phyloP scores from a whole-genome alignment of 1,139 yeast species.

The Suhomyces yuchorum region DNA sequence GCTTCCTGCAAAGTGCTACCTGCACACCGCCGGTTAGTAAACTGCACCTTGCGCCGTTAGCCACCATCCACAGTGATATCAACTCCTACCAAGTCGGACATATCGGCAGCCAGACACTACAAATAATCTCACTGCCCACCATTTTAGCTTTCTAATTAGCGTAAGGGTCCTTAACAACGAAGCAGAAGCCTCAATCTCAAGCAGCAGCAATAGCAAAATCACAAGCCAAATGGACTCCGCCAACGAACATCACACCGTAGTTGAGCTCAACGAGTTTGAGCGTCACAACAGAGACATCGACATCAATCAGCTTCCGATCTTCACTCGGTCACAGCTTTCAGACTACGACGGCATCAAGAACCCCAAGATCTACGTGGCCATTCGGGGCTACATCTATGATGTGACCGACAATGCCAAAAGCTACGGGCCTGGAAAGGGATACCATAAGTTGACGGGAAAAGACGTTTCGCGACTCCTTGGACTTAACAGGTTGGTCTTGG shows the following conservation, averaged over 20 bases:
- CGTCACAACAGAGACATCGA: slow-evolving; percentile 24
- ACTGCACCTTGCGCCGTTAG: neutral
- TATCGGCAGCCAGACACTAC: neutral
- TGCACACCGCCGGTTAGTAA: neutral
- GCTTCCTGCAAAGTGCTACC: neutral
- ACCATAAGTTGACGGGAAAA: slow-evolving; percentile 71
- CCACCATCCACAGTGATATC: neutral
- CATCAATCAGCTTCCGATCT: slow-evolving; percentile 32
- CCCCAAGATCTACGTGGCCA: slow-evolving; percentile 62
- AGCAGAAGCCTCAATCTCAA: no score
- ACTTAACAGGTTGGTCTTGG: slow-evolving; percentile 48
- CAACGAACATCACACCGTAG: neutral
- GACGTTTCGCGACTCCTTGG: slow-evolving; percentile 75
- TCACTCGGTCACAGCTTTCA: slow-evolving; percentile 38
- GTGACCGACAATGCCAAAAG: slow-evolving; percentile 64
- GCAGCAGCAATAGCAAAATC: neutral
- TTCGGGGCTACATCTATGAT: slow-evolving; percentile 76
- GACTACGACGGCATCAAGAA: slow-evolving; percentile 36
- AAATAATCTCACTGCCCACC: neutral
- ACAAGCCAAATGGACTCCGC: neutral
- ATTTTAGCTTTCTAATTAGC: no score
- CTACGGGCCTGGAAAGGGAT: slow-evolving; percentile 77
- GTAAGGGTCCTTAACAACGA: no score
- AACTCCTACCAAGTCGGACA: neutral
- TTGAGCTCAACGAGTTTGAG: slow-evolving; percentile 13